Conservation (phyloP, 176 grass and related monocot genomes). For the Elymus sibiricus region DNA sequence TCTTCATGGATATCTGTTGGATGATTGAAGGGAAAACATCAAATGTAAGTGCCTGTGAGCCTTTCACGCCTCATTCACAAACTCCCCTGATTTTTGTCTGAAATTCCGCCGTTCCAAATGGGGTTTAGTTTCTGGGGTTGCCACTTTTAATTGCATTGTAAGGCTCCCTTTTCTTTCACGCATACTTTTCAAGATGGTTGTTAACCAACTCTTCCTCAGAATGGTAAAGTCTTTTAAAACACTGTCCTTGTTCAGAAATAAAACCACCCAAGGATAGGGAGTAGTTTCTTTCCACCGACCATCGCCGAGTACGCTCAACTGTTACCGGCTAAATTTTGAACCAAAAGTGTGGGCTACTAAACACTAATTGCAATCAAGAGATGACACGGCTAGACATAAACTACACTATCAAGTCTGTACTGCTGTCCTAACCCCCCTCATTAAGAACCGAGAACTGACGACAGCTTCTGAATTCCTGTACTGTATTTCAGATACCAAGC, state of each 20-base stretch:
- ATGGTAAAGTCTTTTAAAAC: background rate
- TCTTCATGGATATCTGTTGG: slow-evolving; percentile 32
- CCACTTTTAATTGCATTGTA: slow-evolving; percentile 3
- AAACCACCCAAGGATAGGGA: background rate
- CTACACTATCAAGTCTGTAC: slow-evolving; percentile 8
- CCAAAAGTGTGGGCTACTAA: slow-evolving; percentile 32
- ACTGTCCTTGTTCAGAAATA: background rate
- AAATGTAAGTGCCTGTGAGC: slow-evolving; percentile 42
- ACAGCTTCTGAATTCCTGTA: background rate
- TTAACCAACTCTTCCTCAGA: background rate
- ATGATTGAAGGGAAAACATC: slow-evolving; percentile 66
- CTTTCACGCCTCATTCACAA: background rate
- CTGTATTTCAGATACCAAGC: slow-evolving; percentile 53
- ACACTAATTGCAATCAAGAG: slow-evolving; percentile 22
- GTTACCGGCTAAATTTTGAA: slow-evolving; percentile 36
- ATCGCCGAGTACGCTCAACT: slow-evolving; percentile 4
- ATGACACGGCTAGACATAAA: slow-evolving; percentile 1
- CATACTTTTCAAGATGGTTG: background rate
- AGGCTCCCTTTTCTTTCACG: slow-evolving; percentile 23
- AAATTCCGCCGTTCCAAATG: background rate
- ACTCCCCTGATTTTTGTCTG: background rate
- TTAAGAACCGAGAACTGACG: background rate
- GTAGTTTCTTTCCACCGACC: slow-evolving; percentile 19
- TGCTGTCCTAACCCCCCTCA: background rate
- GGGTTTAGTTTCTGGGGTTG: background rate